Percentiles rank a stretch among this genome's conserved stretches.
phyloP scores from a whole-genome alignment of 345 rosid species.

The Durio zibethinus region DNA sequence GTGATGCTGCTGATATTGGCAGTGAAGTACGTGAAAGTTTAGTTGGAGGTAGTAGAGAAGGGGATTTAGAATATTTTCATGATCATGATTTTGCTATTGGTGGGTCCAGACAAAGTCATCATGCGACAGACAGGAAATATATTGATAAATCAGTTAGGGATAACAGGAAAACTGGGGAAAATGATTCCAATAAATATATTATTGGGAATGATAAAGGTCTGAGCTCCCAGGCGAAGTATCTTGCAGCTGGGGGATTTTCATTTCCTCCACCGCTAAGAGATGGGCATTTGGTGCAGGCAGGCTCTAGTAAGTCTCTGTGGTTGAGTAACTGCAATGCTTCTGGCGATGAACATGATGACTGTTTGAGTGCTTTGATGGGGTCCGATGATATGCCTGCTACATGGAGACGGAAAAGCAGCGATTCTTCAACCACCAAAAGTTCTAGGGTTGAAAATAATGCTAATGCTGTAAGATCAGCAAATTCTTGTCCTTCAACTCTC shows the following conservation, averaged over 20 bases:
- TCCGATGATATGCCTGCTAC: slow-evolving; percentile 67
- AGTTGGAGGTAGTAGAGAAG: slow-evolving; percentile 92
- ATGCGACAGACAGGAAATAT: slow-evolving; percentile 52
- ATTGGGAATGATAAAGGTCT: slow-evolving; percentile 48
- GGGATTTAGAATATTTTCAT: slow-evolving; percentile 74
- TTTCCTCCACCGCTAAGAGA: slow-evolving; percentile 69
- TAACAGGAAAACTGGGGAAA: slow-evolving; percentile 46
- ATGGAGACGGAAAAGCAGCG: slow-evolving; percentile 82
- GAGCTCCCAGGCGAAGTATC: slow-evolving; percentile 43
- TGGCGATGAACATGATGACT: slow-evolving; percentile 46
- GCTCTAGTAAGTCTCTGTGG: slow-evolving; percentile 68
- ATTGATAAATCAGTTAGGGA: slow-evolving; percentile 41
- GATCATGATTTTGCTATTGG: slow-evolving; percentile 62
- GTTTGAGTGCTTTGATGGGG: slow-evolving; percentile 52
- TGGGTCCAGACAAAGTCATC: slow-evolving; percentile 46
- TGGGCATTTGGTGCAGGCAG: slow-evolving; percentile 48
- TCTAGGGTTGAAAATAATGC: slow-evolving; percentile 66
- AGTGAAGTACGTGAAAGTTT: slow-evolving; percentile 88
- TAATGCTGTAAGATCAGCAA: slow-evolving; percentile 52
- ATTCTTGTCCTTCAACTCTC: slow-evolving; percentile 65
- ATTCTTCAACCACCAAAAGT: slow-evolving; percentile 67
- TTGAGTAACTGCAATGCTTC: slow-evolving; percentile 49
- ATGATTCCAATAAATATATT: slow-evolving; percentile 37
- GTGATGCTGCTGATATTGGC: slow-evolving; percentile 93
- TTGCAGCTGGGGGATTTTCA: slow-evolving; percentile 66